These are phyloP conservation scores for Dioszegia hungarica DNA, from an alignment of 768 basidiomycete genomes.

Conservation along the genomic window DNA sequence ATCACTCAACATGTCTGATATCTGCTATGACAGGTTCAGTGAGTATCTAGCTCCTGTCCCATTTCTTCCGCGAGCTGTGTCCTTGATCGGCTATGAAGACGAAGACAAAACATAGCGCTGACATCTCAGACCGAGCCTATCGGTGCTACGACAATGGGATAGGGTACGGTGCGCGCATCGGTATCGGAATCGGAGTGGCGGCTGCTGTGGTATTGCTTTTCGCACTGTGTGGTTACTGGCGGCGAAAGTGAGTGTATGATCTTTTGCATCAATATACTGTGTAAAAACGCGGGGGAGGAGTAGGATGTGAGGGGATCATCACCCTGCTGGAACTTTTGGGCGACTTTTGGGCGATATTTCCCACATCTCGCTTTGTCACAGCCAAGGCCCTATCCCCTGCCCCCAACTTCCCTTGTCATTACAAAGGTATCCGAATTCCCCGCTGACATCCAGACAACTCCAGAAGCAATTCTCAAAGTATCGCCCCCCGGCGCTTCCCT, in stretches of 20 bases:
- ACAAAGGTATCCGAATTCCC: too few relatives aligned
- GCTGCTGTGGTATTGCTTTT: slow-evolving; percentile 30
- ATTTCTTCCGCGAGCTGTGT: background rate
- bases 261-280: too few relatives aligned
- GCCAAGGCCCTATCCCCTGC: too few relatives aligned
- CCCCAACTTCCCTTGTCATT: too few relatives aligned
- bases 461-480: slow-evolving; percentile 29
- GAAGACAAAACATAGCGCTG: background rate
- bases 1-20: background rate
- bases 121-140: slow-evolving; percentile 15
- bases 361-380: too few relatives aligned
- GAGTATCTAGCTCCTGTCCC: background rate
- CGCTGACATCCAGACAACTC: slow-evolving; percentile 22
- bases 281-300: too few relatives aligned
- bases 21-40: slow-evolving; percentile 16
- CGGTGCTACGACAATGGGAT: slow-evolving; percentile 35
- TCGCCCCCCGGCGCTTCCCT: slow-evolving; percentile 33
- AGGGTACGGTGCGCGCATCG: slow-evolving; percentile 35
- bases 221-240: slow-evolving; percentile 22
- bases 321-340: too few relatives aligned
- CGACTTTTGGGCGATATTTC: too few relatives aligned
- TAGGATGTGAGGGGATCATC: too few relatives aligned
- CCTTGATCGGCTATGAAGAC: too few relatives aligned
- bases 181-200: slow-evolving; percentile 45
- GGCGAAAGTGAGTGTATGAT: slow-evolving; percentile 45